Evolutionary conservation across 495 filamentous ascomycete genomes (phyloP).

Genomic region (Penicillium subrubescens): DNA sequence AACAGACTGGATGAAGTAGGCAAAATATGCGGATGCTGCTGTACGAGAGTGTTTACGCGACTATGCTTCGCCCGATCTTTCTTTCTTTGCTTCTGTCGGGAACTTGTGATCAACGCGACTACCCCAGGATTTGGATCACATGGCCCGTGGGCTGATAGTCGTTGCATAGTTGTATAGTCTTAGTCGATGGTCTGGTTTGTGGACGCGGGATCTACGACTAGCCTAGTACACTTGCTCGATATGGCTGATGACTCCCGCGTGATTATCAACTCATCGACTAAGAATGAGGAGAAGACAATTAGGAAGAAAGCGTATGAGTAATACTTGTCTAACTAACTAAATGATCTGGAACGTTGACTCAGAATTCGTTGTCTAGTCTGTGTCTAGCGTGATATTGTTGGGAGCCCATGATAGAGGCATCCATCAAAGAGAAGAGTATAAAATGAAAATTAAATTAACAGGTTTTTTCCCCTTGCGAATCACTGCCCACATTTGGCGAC

Average conservation of each 20-base stretch:
- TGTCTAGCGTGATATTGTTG: not conserved
- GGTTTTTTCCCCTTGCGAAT: not conserved
- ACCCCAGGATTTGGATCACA: not conserved
- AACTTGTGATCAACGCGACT: not conserved
- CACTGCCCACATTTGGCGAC: not conserved
- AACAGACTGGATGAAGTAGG: not conserved
- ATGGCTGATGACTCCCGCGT: not conserved
- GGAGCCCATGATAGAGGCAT: not conserved
- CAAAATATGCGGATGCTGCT: not conserved
- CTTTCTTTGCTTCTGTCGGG: not conserved
- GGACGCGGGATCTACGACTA: not conserved
- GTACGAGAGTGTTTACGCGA: not conserved
- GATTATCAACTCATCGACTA: not conserved
- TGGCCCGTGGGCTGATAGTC: not conserved
- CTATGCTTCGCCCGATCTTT: not conserved
- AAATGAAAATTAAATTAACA: not conserved
- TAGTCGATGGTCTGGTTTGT: not conserved
- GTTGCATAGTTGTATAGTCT: not conserved
- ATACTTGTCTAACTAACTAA: not conserved
- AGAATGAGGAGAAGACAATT: not conserved
- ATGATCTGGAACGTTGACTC: not conserved
- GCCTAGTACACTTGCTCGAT: not conserved
- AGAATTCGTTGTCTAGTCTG: not conserved
- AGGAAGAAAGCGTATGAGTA: not conserved
- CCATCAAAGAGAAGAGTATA: not conserved